Conservation (phyloP, 768 basidiomycete genomes). For the Panaeolus papilionaceus region DNA sequence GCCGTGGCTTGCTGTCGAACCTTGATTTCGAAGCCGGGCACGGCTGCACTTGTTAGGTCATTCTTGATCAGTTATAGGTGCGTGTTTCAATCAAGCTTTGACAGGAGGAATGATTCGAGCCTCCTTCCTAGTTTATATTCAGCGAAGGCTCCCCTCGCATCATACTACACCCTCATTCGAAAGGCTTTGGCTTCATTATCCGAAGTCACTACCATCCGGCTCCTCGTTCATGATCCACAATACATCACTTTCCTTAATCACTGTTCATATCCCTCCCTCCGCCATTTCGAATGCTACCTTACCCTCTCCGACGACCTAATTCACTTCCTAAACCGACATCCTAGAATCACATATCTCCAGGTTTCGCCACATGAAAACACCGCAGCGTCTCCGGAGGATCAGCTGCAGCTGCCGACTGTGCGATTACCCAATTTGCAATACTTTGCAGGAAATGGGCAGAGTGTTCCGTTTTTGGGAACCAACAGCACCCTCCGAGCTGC, state of each 20-base stretch:
- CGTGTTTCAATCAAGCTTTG: constrained; percentile 21
- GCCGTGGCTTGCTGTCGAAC: constrained; percentile 43
- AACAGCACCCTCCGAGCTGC: constrained; percentile 39
- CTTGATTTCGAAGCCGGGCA: constrained; percentile 31
- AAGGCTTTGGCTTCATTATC: constrained; percentile 33
- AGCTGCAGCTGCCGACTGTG: constrained; percentile 24
- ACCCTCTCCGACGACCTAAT: constrained; percentile 37
- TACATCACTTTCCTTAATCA: constrained; percentile 32
- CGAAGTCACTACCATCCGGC: constrained; percentile 37
- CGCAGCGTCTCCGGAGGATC: constrained; percentile 16
- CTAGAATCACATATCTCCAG: constrained; percentile 39
- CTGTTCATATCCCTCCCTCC: constrained; percentile 34
- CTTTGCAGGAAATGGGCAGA: constrained; percentile 43
- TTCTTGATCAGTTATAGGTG: constrained; percentile 43
- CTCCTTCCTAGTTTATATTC: constrained; percentile 29
- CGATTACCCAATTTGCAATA: constrained; percentile 41
- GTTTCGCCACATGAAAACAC: constrained; percentile 40
- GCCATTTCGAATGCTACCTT: constrained; percentile 43
- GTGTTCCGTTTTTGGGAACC: constrained; percentile 34
- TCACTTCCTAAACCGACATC: constrained; percentile 42
- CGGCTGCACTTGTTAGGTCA: constrained; percentile 37
- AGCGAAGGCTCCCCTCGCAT: constrained; percentile 27
- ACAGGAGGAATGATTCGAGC: constrained; percentile 14
- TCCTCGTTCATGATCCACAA: constrained; percentile 38
- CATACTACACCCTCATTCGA: constrained; percentile 39